These are phyloP conservation scores for Ramularia endophylla DNA, from an alignment of 2,329 filamentous ascomycete genomes.

Conservation along the genomic window DNA sequence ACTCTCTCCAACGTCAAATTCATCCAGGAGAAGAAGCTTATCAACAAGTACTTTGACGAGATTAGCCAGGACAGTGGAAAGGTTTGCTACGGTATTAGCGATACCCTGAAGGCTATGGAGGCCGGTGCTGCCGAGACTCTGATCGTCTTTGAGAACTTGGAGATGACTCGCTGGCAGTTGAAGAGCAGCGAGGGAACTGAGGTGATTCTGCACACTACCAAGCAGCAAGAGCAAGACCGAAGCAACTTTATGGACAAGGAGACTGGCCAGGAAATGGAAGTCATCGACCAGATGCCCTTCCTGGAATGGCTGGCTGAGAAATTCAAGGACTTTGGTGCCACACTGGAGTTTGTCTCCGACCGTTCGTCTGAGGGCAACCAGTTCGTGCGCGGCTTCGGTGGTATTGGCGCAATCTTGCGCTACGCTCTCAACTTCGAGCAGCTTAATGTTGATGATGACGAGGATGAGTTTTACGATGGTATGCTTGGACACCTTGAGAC, in stretches of 20 bases:
- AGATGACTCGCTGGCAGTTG: constrained; percentile 84
- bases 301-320: constrained; percentile 99
- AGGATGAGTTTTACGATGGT: constrained; percentile 75
- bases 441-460: constrained; percentile 72
- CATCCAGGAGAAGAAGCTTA: constrained; percentile 99
- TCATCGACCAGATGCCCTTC: constrained; percentile 81
- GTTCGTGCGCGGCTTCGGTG: constrained; percentile 99
- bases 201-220: constrained; percentile 78
- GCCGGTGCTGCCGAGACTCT: constrained; percentile 89
- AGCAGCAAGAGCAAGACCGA: constrained; percentile 72
- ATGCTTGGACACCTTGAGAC: not conserved
- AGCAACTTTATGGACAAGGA: constrained; percentile 91
- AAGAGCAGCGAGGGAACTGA: constrained; percentile 71
- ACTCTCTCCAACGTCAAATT: constrained; percentile 99
- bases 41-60: constrained; percentile 98
- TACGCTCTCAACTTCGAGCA: constrained; percentile 99
- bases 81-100: constrained; percentile 96
- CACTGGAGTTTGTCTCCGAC: constrained; percentile 95
- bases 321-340: constrained; percentile 96
- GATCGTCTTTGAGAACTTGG: constrained; percentile 96
- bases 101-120: constrained; percentile 94
- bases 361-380: constrained; percentile 98
- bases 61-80: constrained; percentile 97
- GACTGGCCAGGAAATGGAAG: constrained; percentile 96
- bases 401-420: constrained; percentile 91